phyloP scores from a whole-genome alignment of 2,329 filamentous ascomycete genomes.

The Chaetomiaceae sp. region DNA sequence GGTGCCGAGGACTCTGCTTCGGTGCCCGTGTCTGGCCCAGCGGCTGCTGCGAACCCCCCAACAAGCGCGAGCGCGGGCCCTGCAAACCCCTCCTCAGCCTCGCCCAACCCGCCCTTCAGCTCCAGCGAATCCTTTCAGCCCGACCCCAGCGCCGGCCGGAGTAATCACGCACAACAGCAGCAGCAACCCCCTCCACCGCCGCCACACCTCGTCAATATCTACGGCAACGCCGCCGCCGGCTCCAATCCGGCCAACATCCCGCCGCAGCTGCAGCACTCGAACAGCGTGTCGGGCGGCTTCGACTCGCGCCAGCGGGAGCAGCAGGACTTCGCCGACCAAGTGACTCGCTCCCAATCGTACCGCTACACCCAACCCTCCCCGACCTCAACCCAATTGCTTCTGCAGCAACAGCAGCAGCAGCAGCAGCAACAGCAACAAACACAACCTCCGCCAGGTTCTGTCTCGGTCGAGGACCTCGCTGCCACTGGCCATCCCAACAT shows the following conservation, averaged over 20 bases:
- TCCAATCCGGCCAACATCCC: slow-evolving; percentile 28
- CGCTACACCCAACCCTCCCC: slow-evolving; percentile 37
- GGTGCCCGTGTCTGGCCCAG: slow-evolving; percentile 12
- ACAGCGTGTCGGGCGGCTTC: slow-evolving; percentile 29
- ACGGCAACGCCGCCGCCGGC: slow-evolving; percentile 27
- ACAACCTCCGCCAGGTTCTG: slow-evolving; percentile 16
- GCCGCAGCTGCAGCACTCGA: slow-evolving; percentile 39
- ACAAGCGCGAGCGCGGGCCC: slow-evolving; percentile 26
- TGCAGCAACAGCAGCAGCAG: slow-evolving; percentile 27
- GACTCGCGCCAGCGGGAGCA: slow-evolving; percentile 29
- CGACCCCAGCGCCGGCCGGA: slow-evolving; percentile 32
- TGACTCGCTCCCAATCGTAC: slow-evolving; percentile 50
- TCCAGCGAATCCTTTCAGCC: slow-evolving; percentile 45
- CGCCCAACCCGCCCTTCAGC: slow-evolving; percentile 42
- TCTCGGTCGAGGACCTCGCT: slow-evolving; percentile 24
- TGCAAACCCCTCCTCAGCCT: slow-evolving; percentile 42
- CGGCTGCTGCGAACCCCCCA: slow-evolving; percentile 18
- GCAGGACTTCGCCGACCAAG: slow-evolving; percentile 45
- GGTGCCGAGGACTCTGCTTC: slow-evolving; percentile 26
- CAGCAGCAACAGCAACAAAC: slow-evolving; percentile 11
- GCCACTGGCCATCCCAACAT: slow-evolving; percentile 14
- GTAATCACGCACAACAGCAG: slow-evolving; percentile 28
- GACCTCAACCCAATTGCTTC: slow-evolving; percentile 25
- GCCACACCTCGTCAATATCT: slow-evolving; percentile 29
- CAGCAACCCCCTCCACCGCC: slow-evolving; percentile 26